Conservation (phyloP, 768 basidiomycete species). For the Coprinopsis marcescibilis region DNA sequence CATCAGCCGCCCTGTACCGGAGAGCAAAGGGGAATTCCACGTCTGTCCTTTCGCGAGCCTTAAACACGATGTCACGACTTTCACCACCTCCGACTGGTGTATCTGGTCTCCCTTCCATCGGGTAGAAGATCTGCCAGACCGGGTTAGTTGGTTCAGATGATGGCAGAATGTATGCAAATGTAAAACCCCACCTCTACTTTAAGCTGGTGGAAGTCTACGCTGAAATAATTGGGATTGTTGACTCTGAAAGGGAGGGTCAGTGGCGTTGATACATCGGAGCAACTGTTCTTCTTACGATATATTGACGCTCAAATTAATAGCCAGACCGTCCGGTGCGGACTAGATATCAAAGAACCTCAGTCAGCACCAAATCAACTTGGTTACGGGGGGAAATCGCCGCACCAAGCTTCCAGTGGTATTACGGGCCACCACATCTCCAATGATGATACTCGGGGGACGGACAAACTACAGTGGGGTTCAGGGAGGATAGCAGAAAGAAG, state of each 20-base stretch:
- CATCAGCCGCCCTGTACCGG: constrained; percentile 46
- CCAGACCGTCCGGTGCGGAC: constrained; percentile 41
- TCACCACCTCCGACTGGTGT: constrained; percentile 62
- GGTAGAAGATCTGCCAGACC: constrained; percentile 58
- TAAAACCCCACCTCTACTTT: constrained; percentile 51
- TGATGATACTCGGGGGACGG: constrained; percentile 60
- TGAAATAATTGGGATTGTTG: constrained; percentile 77
- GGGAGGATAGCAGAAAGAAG: background rate
- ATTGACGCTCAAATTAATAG: constrained; percentile 56
- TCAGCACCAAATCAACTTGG: background rate
- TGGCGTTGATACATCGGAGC: background rate
- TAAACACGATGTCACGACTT: constrained; percentile 39
- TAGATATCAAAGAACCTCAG: constrained; percentile 20
- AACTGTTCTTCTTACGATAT: constrained; percentile 46
- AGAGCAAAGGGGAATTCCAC: constrained; percentile 76
- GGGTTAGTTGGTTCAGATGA: background rate
- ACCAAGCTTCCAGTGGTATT: constrained; percentile 41
- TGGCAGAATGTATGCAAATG: background rate
- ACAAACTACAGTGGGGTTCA: constrained; percentile 51
- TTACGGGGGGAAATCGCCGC: constrained; percentile 15
- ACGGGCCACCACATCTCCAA: constrained; percentile 44
- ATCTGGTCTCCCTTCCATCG: constrained; percentile 59
- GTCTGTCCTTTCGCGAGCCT: constrained; percentile 50
- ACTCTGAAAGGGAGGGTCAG: constrained; percentile 39
- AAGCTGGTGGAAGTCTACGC: constrained; percentile 59